Evolutionary conservation across 1,139 yeast genomes (phyloP).

Genomic region (Meyerozyma guilliermondii): DNA sequence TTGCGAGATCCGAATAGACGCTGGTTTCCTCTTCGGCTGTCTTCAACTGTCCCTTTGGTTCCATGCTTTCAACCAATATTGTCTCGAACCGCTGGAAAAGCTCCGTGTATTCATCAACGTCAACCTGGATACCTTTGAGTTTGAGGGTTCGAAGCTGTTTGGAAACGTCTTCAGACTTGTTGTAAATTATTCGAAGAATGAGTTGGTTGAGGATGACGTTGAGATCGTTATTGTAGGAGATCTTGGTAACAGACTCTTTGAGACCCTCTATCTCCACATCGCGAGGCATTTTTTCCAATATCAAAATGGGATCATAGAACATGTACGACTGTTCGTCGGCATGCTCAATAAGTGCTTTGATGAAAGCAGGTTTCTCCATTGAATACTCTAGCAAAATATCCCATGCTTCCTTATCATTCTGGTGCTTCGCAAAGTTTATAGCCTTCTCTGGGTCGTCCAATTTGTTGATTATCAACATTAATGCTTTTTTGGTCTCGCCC

Average conservation of each 20-base stretch:
- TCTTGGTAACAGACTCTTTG: slow-evolving; percentile 53
- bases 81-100: slow-evolving; percentile 22
- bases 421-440: slow-evolving; percentile 69
- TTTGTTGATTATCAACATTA: slow-evolving; percentile 69
- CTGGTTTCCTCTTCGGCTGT: neutral
- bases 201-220: slow-evolving; percentile 54
- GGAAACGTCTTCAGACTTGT: slow-evolving; percentile 49
- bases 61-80: slow-evolving; percentile 11
- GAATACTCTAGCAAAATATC: slow-evolving; percentile 67
- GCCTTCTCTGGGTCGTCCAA: slow-evolving; percentile 78
- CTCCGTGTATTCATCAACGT: slow-evolving; percentile 15
- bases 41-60: neutral
- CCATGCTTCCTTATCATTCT: slow-evolving; percentile 78
- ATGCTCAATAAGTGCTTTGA: slow-evolving; percentile 65
- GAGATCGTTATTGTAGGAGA: slow-evolving; percentile 62
- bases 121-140: slow-evolving; percentile 41
- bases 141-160: slow-evolving; percentile 28
- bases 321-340: slow-evolving; percentile 51
- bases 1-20: neutral
- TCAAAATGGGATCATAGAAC: slow-evolving; percentile 62
- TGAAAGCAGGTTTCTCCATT: slow-evolving; percentile 65
- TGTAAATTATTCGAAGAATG: slow-evolving; percentile 57
- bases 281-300: slow-evolving; percentile 60
- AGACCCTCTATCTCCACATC: slow-evolving; percentile 63
- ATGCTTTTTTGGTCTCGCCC: slow-evolving; percentile 75